Evolutionary conservation across 768 basidiomycete genomes (phyloP).

Genomic region (Podaxis sp.): DNA sequence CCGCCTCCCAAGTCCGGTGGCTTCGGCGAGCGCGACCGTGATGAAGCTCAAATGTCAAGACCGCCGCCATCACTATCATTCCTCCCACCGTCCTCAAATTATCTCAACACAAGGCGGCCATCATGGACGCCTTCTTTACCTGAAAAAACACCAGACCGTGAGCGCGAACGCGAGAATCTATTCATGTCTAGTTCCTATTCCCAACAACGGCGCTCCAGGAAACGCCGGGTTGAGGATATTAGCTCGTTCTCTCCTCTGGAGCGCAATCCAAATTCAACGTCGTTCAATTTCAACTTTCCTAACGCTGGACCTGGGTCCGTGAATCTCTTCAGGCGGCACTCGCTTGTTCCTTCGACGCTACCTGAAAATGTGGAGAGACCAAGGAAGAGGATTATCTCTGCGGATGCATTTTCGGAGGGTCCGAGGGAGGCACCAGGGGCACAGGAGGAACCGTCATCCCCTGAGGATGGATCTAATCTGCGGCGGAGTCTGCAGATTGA

Average conservation of each 20-base stretch:
- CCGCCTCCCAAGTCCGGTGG: background rate
- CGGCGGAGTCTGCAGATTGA: conserved; percentile 66
- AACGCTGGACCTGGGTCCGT: background rate
- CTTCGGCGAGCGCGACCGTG: background rate
- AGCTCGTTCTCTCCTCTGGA: conserved; percentile 12
- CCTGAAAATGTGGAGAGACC: conserved; percentile 7
- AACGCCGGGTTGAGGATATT: conserved; percentile 11
- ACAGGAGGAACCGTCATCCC: conserved; percentile 26
- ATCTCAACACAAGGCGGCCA: conserved; percentile 20
- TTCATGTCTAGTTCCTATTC: conserved; percentile 18
- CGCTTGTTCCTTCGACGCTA: background rate
- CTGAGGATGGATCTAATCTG: conserved; percentile 63
- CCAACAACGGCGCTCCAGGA: conserved; percentile 20
- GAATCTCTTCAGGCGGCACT: background rate
- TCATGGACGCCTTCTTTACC: conserved; percentile 28
- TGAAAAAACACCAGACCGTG: conserved; percentile 19
- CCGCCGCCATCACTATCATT: background rate
- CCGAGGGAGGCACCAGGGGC: conserved; percentile 3
- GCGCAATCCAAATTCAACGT: conserved; percentile 1
- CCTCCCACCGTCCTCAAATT: conserved; percentile 10
- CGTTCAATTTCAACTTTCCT: conserved; percentile 12
- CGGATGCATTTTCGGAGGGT: conserved; percentile 8
- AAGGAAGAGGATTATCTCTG: conserved; percentile 11
- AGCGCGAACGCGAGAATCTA: conserved; percentile 6
- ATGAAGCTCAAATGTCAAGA: background rate